Conservation (phyloP, 2,329 filamentous ascomycete species). For the Aspergillus quadrilineatus region DNA sequence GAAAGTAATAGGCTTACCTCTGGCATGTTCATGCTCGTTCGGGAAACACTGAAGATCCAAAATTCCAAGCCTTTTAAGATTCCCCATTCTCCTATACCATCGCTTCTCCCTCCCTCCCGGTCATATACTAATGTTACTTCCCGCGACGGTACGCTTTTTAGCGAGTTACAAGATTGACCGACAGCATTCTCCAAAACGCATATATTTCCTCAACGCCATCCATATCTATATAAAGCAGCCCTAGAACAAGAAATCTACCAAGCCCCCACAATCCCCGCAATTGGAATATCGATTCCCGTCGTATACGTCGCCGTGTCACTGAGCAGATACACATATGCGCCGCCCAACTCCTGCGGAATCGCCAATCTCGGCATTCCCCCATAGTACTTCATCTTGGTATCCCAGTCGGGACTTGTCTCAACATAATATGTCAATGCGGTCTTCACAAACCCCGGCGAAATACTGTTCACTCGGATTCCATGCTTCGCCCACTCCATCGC, state of each 20-base stretch:
- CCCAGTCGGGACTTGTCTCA: slow-evolving; percentile 50
- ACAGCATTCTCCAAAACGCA: too few relatives aligned
- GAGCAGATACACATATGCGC: slow-evolving; percentile 51
- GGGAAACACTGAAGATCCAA: too few relatives aligned
- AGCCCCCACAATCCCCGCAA: slow-evolving; percentile 21
- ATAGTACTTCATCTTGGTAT: slow-evolving; percentile 55
- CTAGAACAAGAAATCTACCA: background rate
- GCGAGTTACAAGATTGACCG: background rate
- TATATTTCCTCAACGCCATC: background rate
- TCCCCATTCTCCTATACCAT: too few relatives aligned
- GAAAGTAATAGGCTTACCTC: too few relatives aligned
- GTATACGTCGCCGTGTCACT: slow-evolving; percentile 51
- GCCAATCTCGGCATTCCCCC: slow-evolving; percentile 55
- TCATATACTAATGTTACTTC: too few relatives aligned
- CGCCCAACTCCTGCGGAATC: slow-evolving; percentile 52
- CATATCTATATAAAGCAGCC: background rate
- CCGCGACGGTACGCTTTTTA: too few relatives aligned
- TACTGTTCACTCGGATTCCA: slow-evolving; percentile 38
- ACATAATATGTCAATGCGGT: slow-evolving; percentile 51
- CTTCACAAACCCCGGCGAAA: slow-evolving; percentile 37
- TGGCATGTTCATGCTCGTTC: too few relatives aligned
- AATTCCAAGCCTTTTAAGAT: too few relatives aligned
- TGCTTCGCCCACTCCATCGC: slow-evolving; percentile 51
- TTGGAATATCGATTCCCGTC: slow-evolving; percentile 50
- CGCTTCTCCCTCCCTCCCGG: too few relatives aligned